Conservation (phyloP, 2,329 filamentous ascomycete species). For the Exophiala sideris region DNA sequence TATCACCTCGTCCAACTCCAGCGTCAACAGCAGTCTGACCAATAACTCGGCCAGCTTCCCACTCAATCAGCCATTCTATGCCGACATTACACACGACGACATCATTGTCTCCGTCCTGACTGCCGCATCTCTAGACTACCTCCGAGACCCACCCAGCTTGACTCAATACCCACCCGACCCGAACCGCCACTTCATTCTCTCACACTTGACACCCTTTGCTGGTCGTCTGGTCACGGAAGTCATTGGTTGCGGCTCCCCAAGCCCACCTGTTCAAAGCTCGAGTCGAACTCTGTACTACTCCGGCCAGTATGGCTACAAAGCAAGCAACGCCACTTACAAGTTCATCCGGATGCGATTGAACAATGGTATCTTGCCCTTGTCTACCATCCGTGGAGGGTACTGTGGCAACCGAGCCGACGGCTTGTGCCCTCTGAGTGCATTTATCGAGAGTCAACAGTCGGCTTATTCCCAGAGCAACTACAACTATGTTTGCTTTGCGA, state of each 20-base stretch:
- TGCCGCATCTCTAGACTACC: slow-evolving; percentile 55
- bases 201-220: slow-evolving; percentile 54
- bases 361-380: slow-evolving; percentile 48
- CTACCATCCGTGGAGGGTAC: slow-evolving; percentile 46
- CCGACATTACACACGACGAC: slow-evolving; percentile 55
- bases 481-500: slow-evolving; percentile 48
- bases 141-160: slow-evolving; percentile 47
- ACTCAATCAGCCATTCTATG: slow-evolving; percentile 48
- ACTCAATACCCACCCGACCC: slow-evolving; percentile 34
- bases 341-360: slow-evolving; percentile 52
- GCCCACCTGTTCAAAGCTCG: slow-evolving; percentile 37
- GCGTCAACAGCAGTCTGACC: slow-evolving; percentile 51
- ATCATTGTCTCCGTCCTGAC: slow-evolving; percentile 51
- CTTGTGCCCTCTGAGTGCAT: slow-evolving; percentile 43
- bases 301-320: slow-evolving; percentile 45
- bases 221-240: slow-evolving; percentile 55
- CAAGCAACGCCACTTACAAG: slow-evolving; percentile 43
- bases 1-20: slow-evolving; percentile 48
- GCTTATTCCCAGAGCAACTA: slow-evolving; percentile 44
- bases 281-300: slow-evolving; percentile 41
- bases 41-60: slow-evolving; percentile 48
- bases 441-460: slow-evolving; percentile 42
- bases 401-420: slow-evolving; percentile 46
- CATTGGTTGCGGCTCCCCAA: slow-evolving; percentile 46
- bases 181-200: slow-evolving; percentile 49